Evolutionary conservation across 768 basidiomycete species (phyloP), one percentile per base, ranked within the genome.

Genomic region (Kwoniella mangroviensis): DNA sequence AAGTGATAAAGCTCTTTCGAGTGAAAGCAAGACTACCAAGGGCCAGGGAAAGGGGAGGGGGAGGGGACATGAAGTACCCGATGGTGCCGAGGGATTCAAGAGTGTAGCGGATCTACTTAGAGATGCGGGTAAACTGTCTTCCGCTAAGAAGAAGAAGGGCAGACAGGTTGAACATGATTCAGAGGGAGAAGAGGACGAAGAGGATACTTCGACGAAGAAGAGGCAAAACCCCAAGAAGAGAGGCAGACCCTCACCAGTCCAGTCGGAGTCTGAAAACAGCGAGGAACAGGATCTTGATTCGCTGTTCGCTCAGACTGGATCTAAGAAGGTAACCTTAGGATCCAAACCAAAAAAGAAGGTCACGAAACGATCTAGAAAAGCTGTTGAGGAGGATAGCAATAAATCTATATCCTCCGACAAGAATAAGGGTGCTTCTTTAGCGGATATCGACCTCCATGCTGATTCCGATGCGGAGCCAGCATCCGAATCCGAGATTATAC

Each of bases 1-100:
- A 72, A 90, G 91, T 74, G 43, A 57, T 28, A 53, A 64, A 49
- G 60, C 59, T 52, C 40, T 52, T 43, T 62, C 55, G 52, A 4
- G 53, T 9, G 64, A 65, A 24, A 21, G 61, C 45, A 52, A 45
- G 19, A 42, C 41, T n/a, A 56, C 34, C 49, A 55, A 24, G 62
- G 52, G 13, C 13, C 45, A 49, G 19, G 45, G 56, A 9, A 52
- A 28, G 15, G 51, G 21, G 11, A 66, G 57, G 26, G 65, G 51
- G 7, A 65, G 82, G 62, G 82, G 83, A 11, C 74, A 77, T 59
- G 73, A 79, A 24, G 71, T 84, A 0, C 83, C 83, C 1, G 80
- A 82, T 11, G 81, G 75, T 34, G 81, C 79, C 1, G 73, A 65
- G 3, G 82, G 83, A 6, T 84, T 84, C 69, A 75, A 74, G 41